Evolutionary conservation across 768 basidiomycete species (phyloP).

Genomic region (Trametes coccinea): DNA sequence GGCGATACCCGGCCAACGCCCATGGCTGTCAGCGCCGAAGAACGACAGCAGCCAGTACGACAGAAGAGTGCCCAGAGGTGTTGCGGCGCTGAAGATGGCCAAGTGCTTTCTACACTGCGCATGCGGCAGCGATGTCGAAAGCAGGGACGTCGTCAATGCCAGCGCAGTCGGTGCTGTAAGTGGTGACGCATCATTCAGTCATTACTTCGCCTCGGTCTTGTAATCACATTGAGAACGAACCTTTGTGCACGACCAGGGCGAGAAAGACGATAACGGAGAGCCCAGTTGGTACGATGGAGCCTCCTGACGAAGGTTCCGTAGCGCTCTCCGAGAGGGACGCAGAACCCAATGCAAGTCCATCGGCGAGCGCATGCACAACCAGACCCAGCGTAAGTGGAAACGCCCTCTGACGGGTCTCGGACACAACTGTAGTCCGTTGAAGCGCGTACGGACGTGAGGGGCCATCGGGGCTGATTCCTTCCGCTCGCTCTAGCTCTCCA

Average conservation of each 20-base stretch:
- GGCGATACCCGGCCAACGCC: constrained; percentile 70
- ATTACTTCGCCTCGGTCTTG: not conserved
- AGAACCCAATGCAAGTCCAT: constrained; percentile 91
- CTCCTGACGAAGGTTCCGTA: constrained; percentile 31
- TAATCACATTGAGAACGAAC: constrained; percentile 32
- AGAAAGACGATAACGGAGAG: constrained; percentile 86
- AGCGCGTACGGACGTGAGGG: not conserved
- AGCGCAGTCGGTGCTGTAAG: constrained; percentile 82
- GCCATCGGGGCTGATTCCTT: constrained; percentile 27
- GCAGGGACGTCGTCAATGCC: constrained; percentile 81
- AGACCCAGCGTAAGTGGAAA: constrained; percentile 83
- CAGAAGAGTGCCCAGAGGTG: constrained; percentile 78
- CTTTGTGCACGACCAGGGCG: constrained; percentile 92
- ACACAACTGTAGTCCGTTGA: constrained; percentile 2
- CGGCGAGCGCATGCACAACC: constrained; percentile 84
- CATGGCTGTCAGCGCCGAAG: constrained; percentile 45
- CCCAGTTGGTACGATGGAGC: constrained; percentile 28
- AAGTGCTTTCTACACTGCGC: constrained; percentile 73
- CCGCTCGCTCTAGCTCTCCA: constrained; percentile 53
- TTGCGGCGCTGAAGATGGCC: constrained; percentile 77
- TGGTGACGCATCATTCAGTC: not conserved
- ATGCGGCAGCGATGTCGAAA: constrained; percentile 72
- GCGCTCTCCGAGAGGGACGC: constrained; percentile 46
- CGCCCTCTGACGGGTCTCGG: constrained; percentile 41
- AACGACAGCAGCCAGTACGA: constrained; percentile 69